Base-by-base conservation (phyloP, 169 alveolate species). In the Cryptosporidium tyzzeri region DNA sequence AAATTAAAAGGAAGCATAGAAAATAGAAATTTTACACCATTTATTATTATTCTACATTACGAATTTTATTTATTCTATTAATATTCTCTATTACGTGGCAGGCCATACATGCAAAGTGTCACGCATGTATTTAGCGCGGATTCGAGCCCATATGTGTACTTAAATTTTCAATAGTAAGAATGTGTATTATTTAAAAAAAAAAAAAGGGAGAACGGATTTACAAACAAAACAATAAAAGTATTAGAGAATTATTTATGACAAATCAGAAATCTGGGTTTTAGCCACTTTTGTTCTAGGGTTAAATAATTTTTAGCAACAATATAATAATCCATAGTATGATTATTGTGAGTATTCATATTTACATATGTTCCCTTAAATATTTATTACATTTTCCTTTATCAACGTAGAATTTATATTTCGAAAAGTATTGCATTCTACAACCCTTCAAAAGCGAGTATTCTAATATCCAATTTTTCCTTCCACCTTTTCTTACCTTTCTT, bases 71-170 rank as follows among this genome's bases (percentile, higher is more conserved):
- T 26, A 5, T 4, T n/a, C 21, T 8, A 55, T 55, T n/a, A 55
- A 26, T 55, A 55, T 26, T 55, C 67, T 55, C 29, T n/a, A 55
- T 55, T 55, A 55, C 67, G 67, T 55, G 67, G 67, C 67, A 55
- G 35, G 35, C 26, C 35, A 6, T 4, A 26, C 31, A 55, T 55
- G 67, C 67, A 55, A 55, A 55, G 0, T 55, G 67, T 16, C 67
- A 55, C 23, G 67, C 67, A 55, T 55, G n/a, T n/a, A 23, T 23
- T 55, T n/a, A 14, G 35, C 67, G 67, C 67, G 67, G 26, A 55
- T 23, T 3, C 67, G 67, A 55, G 67, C 3, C 35, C 21, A 23
- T n/a, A 2, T 9, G 33, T 12, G n/a, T 14, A 45, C 53, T 45
- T 45, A 14, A 8, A 45, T 12, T 45, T 9, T 9, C 18, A 39